phyloP scores from a whole-genome alignment of 305 asterid genomes.

The Plantago coronopus region DNA sequence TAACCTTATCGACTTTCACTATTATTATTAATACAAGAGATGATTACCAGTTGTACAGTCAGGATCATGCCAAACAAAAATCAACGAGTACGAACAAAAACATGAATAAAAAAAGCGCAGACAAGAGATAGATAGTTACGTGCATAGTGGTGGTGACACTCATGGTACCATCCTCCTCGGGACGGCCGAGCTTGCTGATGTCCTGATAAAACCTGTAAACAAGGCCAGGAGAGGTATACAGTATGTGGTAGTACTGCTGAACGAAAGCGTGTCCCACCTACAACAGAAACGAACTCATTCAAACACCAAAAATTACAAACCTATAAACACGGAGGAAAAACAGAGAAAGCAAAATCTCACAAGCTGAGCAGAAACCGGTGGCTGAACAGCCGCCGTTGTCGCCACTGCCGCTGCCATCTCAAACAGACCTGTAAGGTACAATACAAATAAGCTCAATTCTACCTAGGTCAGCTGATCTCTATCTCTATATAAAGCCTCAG shows the following conservation, averaged over 20 bases:
- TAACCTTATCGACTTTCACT: too few species aligned
- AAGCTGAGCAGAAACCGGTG: slow-evolving; percentile 69
- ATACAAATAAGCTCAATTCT: not conserved
- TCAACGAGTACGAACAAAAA: too few species aligned
- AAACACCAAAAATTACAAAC: not conserved
- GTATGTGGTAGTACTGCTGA: slow-evolving; percentile 67
- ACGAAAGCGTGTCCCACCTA: slow-evolving; percentile 76
- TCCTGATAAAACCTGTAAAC: slow-evolving; percentile 70
- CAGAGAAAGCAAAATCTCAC: slow-evolving; percentile 37
- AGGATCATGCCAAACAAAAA: too few species aligned
- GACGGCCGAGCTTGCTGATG: slow-evolving; percentile 62
- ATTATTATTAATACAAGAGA: too few species aligned
- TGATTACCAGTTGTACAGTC: too few species aligned
- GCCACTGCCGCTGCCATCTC: slow-evolving; percentile 42
- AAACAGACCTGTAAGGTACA: too few species aligned
- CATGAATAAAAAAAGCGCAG: not conserved
- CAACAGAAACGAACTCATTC: slow-evolving; percentile 13
- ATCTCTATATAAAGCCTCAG: too few species aligned
- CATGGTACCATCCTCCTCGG: slow-evolving; percentile 68
- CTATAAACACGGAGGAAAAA: not conserved
- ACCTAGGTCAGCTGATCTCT: slow-evolving; percentile 34
- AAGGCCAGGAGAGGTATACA: slow-evolving; percentile 52
- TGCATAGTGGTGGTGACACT: slow-evolving; percentile 62
- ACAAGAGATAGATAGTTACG: slow-evolving; percentile 30
- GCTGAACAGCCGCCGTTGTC: slow-evolving; percentile 37